phyloP scores from a whole-genome alignment of 257 asterid genomes.

The Perilla frutescens region DNA sequence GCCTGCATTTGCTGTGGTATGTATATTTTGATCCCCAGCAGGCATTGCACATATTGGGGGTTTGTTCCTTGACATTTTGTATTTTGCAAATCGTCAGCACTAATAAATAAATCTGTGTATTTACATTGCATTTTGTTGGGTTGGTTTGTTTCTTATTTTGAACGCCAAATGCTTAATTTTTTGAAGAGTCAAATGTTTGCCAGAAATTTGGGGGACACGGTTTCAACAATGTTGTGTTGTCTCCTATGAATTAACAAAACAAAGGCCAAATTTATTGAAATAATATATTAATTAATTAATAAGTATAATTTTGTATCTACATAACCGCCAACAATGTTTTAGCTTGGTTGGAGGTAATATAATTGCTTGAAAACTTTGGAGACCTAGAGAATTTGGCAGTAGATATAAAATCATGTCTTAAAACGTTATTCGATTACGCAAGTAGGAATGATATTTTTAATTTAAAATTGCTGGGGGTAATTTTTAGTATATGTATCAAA shows the following conservation, averaged over 20 bases:
- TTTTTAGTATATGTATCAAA: too few relatives aligned
- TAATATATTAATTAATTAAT: not conserved
- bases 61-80: not conserved
- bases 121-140: not conserved
- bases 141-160: not conserved
- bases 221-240: constrained; percentile 11
- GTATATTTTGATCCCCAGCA: constrained; percentile 10
- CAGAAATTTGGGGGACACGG: constrained; percentile 12
- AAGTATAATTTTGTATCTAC: not conserved
- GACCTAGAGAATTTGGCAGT: not conserved
- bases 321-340: not conserved
- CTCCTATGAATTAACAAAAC: not conserved
- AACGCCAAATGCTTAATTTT: constrained; percentile 31
- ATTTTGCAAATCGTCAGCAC: not conserved
- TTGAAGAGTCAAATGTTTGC: constrained; percentile 15
- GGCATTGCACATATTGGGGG: not conserved
- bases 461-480: not conserved
- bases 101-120: not conserved
- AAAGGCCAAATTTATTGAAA: not conserved
- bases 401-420: too few relatives aligned
- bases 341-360: not conserved
- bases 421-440: too few relatives aligned
- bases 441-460: too few relatives aligned
- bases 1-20: constrained; percentile 26
- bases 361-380: too few relatives aligned